Evolutionary conservation across 768 basidiomycete genomes (phyloP).

Genomic region (Amanita pseudoporphyria): DNA sequence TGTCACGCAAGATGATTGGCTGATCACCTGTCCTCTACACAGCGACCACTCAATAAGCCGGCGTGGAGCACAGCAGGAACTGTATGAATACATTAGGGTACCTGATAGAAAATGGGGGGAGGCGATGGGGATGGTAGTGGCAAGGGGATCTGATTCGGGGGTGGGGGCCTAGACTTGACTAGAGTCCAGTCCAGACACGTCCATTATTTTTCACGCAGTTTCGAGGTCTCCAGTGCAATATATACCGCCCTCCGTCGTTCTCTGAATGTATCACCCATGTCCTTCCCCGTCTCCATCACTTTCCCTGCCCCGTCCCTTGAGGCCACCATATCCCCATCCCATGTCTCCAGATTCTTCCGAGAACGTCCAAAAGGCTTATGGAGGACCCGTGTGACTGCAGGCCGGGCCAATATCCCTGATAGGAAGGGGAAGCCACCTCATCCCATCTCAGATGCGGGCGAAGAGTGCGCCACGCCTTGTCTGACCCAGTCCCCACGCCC

Average conservation of each 20-base stretch:
- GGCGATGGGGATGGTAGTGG: conserved; percentile 45
- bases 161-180: conserved; percentile 7
- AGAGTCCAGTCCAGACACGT: conserved; percentile 13
- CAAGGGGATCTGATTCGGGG: conserved; percentile 6
- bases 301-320: conserved; percentile 2
- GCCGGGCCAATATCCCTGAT: too few relatives aligned
- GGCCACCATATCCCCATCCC: neutral
- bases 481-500: too few relatives aligned
- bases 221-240: conserved; percentile 1
- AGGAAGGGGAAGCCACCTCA: conserved; percentile 1
- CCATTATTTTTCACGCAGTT: neutral
- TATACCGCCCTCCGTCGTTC: neutral
- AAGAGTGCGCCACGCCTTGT: conserved; percentile 10
- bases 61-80: too few relatives aligned
- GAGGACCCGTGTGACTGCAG: too few relatives aligned
- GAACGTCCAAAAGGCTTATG: too few relatives aligned
- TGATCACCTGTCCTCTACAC: too few relatives aligned
- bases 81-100: conserved; percentile 51
- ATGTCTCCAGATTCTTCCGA: conserved; percentile 10
- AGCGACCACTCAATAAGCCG: too few relatives aligned
- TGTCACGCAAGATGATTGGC: too few relatives aligned
- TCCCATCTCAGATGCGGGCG: conserved; percentile 11
- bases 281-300: conserved; percentile 18
- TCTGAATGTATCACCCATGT: conserved; percentile 12
- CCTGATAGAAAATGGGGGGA: conserved; percentile 71